These are phyloP conservation scores for Polyporus arcularius DNA, from an alignment of 768 basidiomycete genomes.

Conservation along the genomic window DNA sequence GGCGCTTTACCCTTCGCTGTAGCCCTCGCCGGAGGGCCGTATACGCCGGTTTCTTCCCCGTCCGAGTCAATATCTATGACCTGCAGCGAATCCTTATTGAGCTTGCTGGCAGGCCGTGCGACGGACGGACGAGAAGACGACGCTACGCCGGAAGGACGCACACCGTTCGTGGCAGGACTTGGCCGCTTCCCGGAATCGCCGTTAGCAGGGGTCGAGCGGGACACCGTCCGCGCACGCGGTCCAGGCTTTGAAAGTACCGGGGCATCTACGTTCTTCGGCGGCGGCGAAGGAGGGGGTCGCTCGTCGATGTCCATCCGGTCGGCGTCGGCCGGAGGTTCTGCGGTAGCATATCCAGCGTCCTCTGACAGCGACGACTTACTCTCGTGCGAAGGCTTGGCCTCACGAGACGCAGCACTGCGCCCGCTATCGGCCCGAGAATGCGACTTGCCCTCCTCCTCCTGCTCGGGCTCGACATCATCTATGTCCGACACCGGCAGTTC, in stretches of 20 bases:
- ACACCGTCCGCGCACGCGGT: not conserved
- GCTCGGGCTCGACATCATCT: constrained; percentile 6
- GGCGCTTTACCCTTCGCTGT: not conserved
- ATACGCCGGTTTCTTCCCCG: constrained; percentile 1
- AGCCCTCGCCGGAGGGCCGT: not conserved
- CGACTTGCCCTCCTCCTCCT: constrained; percentile 7
- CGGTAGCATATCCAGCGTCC: constrained; percentile 30
- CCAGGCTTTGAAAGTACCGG: not conserved
- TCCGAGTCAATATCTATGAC: constrained; percentile 24
- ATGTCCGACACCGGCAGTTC: constrained; percentile 20
- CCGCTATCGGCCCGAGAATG: not conserved
- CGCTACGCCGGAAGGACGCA: not conserved
- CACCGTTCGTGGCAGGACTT: constrained; percentile 3
- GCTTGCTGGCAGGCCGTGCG: not conserved
- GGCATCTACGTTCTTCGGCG: not conserved
- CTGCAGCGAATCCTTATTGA: constrained; percentile 10
- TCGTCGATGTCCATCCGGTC: constrained; percentile 17
- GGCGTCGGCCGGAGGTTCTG: constrained; percentile 20
- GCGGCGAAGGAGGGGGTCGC: not conserved
- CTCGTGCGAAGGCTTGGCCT: constrained; percentile 1
- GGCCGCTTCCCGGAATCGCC: not conserved
- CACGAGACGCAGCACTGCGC: not conserved
- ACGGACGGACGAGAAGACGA: constrained; percentile 8
- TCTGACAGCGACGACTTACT: constrained; percentile 25
- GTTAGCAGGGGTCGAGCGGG: not conserved